A percentile compares a stretch with the other conserved stretches of the same genome.
Evolutionary conservation across 1,284 basidiomycete genomes (phyloP).

Genomic region (Rhodotorula sp.): DNA sequence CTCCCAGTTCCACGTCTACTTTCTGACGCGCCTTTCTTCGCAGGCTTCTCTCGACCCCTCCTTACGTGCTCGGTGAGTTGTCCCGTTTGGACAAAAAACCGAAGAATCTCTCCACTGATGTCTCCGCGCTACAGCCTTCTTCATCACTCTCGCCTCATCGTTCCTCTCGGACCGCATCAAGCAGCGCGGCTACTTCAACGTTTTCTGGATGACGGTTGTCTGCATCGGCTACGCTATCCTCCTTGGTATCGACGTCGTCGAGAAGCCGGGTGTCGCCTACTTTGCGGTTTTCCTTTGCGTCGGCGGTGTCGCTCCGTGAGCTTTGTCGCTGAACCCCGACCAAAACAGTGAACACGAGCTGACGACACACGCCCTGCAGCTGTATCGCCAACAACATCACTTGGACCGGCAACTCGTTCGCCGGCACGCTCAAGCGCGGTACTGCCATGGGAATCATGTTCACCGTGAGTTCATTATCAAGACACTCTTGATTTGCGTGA

Average conservation of each 20-base stretch:
- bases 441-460: constrained; percentile 48
- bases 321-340: neutral
- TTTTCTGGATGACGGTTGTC: constrained; percentile 33
- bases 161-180: constrained; percentile 26
- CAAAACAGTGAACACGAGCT: constrained; percentile 43
- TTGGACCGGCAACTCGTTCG: constrained; percentile 10
- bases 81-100: neutral
- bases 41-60: constrained; percentile 50
- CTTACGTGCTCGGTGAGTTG: constrained; percentile 27
- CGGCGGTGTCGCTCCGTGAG: constrained; percentile 40
- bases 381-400: constrained; percentile 2
- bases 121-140: neutral
- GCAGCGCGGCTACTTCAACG: constrained; percentile 29
- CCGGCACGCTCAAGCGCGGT: constrained; percentile 43
- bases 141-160: constrained; percentile 15
- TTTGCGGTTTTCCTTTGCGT: constrained; percentile 40
- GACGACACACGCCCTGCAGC: neutral
- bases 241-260: constrained; percentile 13
- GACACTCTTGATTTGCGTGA: neutral
- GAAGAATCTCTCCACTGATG: neutral
- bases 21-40: constrained; percentile 42
- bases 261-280: constrained; percentile 27
- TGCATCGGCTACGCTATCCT: constrained; percentile 32
- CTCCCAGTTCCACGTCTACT: constrained; percentile 36
- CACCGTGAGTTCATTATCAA: constrained; percentile 41